Percentiles rank a stretch among this genome's conserved stretches.
phyloP scores from a whole-genome alignment of 192 early-diverging fungal genomes.

The Lobulomyces angularis region DNA sequence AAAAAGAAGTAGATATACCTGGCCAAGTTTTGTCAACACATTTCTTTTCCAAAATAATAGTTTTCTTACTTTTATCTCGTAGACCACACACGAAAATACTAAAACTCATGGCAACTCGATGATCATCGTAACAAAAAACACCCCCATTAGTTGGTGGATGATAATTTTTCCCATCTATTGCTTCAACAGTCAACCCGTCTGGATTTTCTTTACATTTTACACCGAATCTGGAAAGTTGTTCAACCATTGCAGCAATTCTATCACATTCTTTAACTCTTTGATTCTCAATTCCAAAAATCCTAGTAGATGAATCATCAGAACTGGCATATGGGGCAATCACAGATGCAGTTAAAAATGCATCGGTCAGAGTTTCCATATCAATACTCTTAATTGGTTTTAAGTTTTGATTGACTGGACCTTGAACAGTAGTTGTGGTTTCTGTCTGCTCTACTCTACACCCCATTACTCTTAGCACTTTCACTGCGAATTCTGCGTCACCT shows the following conservation, averaged over 20 bases:
- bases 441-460: slow-evolving; percentile 87
- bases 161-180: slow-evolving; percentile 33
- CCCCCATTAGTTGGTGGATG: slow-evolving; percentile 38
- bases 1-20: no score
- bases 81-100: slow-evolving; percentile 68
- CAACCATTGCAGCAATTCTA: slow-evolving; percentile 91
- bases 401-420: slow-evolving; percentile 61
- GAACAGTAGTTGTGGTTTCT: slow-evolving; percentile 74
- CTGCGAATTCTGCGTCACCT: slow-evolving; percentile 82
- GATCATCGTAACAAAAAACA: slow-evolving; percentile 93
- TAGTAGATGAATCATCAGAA: slow-evolving; percentile 38
- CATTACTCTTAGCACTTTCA: slow-evolving; percentile 82
- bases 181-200: slow-evolving; percentile 85
- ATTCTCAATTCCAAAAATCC: slow-evolving; percentile 90
- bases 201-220: slow-evolving; percentile 65
- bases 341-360: slow-evolving; percentile 92
- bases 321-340: slow-evolving; percentile 81
- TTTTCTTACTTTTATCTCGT: slow-evolving; percentile 30
- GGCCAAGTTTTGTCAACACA: slow-evolving; percentile 99
- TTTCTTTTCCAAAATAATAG: slow-evolving; percentile 79
- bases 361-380: slow-evolving; percentile 99
- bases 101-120: slow-evolving; percentile 96
- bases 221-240: slow-evolving; percentile 83
- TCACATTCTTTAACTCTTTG: slow-evolving; percentile 98
- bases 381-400: slow-evolving; percentile 61